A percentile compares a stretch with the other conserved stretches of the same genome.
Evolutionary conservation across 176 grass and related monocot species (phyloP).

Genomic region (Puya raimondii): DNA sequence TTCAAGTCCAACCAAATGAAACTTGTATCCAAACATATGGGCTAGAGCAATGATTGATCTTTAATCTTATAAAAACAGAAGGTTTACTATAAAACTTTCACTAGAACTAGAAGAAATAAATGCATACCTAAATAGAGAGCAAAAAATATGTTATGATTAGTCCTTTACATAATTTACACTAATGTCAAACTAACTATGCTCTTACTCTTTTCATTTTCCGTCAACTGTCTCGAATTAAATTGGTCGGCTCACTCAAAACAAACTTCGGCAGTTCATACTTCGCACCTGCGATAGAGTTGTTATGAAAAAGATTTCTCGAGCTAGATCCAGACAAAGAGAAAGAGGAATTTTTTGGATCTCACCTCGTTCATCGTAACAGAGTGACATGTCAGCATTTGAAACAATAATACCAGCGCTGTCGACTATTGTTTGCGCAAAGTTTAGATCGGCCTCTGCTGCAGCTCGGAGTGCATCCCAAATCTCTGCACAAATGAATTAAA

Average conservation of each 20-base stretch:
- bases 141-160: background rate
- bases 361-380: constrained; percentile 78
- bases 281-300: constrained; percentile 34
- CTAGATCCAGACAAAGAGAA: background rate
- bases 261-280: constrained; percentile 88
- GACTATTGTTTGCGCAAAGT: constrained; percentile 54
- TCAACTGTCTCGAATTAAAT: constrained; percentile 60
- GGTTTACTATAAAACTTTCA: too few species aligned
- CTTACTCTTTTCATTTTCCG: background rate
- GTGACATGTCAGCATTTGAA: constrained; percentile 53
- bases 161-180: constrained; percentile 20
- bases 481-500: constrained; percentile 19
- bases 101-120: too few species aligned
- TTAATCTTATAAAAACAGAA: too few species aligned
- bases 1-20: too few species aligned
- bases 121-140: too few species aligned
- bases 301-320: background rate
- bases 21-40: too few species aligned
- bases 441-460: constrained; percentile 49
- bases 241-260: constrained; percentile 59
- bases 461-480: constrained; percentile 78
- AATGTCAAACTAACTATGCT: background rate
- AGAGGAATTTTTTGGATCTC: background rate
- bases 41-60: too few species aligned
- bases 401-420: constrained; percentile 60